phyloP scores from a whole-genome alignment of 2,329 filamentous ascomycete species.

The Botrytis pseudocinerea region DNA sequence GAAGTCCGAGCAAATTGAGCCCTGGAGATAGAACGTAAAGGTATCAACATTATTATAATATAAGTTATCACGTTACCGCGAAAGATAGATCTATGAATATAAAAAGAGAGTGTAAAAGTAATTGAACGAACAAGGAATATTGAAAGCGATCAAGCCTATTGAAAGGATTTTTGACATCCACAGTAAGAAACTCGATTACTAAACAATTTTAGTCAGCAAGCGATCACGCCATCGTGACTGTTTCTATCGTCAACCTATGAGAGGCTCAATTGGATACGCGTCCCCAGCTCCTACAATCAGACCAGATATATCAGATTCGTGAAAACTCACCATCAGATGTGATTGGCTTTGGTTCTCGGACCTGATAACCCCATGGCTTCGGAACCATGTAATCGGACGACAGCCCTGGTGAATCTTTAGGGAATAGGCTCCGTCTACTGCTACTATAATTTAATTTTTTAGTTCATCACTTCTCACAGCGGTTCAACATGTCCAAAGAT shows the following conservation, averaged over 20 bases:
- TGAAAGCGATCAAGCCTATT: background rate
- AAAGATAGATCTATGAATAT: background rate
- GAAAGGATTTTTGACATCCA: slow-evolving; percentile 6
- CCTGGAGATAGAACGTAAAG: background rate
- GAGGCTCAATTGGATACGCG: background rate
- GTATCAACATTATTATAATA: background rate
- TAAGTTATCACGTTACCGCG: background rate
- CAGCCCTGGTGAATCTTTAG: background rate
- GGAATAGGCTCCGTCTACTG: background rate
- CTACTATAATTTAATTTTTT: background rate
- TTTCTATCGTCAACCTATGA: background rate
- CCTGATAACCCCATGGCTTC: too few species aligned
- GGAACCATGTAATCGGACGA: background rate
- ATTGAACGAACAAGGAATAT: background rate
- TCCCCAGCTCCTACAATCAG: background rate
- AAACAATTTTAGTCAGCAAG: slow-evolving; percentile 3
- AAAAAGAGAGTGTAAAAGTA: background rate
- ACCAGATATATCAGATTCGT: background rate
- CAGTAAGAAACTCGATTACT: background rate
- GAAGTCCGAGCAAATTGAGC: background rate
- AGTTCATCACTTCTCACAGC: background rate
- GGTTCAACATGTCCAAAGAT: background rate
- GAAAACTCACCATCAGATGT: too few species aligned
- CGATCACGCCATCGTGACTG: slow-evolving; percentile 14
- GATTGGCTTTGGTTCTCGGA: too few species aligned